Evolutionary conservation across 1,139 yeast genomes (phyloP).

Genomic region (Kodamaea fungicola): DNA sequence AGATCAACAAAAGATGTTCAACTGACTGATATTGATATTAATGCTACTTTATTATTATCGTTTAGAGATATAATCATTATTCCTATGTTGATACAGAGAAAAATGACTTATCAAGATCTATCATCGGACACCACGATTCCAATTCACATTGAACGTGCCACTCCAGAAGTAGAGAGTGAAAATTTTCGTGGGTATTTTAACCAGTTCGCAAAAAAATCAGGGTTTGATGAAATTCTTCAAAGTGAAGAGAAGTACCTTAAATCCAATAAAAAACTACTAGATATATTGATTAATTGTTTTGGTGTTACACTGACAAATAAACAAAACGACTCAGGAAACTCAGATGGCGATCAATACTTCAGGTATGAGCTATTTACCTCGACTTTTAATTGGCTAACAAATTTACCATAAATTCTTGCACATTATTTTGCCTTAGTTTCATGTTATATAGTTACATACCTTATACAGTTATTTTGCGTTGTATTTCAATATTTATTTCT

Average conservation of each 20-base stretch:
- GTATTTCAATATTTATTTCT: background rate
- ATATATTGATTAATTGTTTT: constrained; percentile 19
- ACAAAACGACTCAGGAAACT: constrained; percentile 14
- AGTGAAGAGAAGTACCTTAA: constrained; percentile 8
- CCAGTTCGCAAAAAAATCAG: too few relatives aligned
- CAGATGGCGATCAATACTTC: constrained; percentile 20
- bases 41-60: constrained; percentile 25
- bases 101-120: background rate
- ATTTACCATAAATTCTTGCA: background rate
- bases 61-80: constrained; percentile 30
- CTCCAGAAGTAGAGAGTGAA: too few relatives aligned
- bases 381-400: constrained; percentile 18
- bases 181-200: too few relatives aligned
- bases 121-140: background rate
- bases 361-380: constrained; percentile 18
- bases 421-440: too few relatives aligned
- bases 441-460: too few relatives aligned
- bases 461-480: too few relatives aligned
- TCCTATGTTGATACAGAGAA: constrained; percentile 27
- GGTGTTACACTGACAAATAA: constrained; percentile 21
- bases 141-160: too few relatives aligned
- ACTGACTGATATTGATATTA: constrained; percentile 24
- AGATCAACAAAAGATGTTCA: constrained; percentile 2
- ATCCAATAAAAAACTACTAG: constrained; percentile 11
- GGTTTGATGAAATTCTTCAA: constrained; percentile 1